These are phyloP conservation scores for Scytalidium lignicola DNA, from an alignment of 2,329 filamentous ascomycete genomes.

Conservation along the genomic window DNA sequence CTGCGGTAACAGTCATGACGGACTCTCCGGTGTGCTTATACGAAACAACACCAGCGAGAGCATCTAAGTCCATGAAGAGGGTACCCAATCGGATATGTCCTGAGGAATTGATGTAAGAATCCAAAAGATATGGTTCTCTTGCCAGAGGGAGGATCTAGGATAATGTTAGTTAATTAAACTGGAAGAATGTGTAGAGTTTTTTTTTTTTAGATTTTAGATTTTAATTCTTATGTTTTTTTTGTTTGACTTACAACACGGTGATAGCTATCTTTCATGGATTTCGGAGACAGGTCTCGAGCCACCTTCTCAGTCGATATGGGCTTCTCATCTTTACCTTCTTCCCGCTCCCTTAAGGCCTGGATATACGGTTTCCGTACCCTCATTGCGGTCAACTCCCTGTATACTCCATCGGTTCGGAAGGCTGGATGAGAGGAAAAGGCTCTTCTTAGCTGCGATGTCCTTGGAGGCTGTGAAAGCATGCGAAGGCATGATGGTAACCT, in stretches of 20 bases:
- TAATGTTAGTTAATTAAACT: conserved; percentile 3
- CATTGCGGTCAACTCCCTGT: conserved; percentile 51
- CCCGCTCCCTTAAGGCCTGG: conserved; percentile 54
- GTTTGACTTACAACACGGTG: conserved; percentile 50
- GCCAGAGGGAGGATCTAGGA: conserved; percentile 55
- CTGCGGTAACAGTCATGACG: conserved; percentile 36
- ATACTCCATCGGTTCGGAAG: conserved; percentile 47
- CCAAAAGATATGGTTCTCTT: conserved; percentile 64
- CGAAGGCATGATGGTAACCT: not conserved
- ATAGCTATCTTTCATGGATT: conserved; percentile 63
- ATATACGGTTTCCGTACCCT: conserved; percentile 64
- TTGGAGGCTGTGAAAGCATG: not conserved
- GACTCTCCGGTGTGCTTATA: conserved; percentile 63
- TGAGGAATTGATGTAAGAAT: conserved; percentile 64
- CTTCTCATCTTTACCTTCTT: conserved; percentile 22
- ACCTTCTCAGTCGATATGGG: conserved; percentile 24
- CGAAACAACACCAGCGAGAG: conserved; percentile 63
- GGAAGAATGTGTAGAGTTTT: too few species aligned
- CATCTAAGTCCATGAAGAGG: conserved; percentile 66
- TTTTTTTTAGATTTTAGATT: too few species aligned
- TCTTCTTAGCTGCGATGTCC: conserved; percentile 3
- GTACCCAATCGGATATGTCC: conserved; percentile 54
- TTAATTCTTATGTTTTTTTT: conserved; percentile 11
- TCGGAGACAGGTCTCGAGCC: conserved; percentile 49
- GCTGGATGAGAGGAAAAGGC: conserved; percentile 13